A percentile compares a stretch with the other conserved stretches of the same genome.
Conservation (phyloP, 2,329 filamentous ascomycete genomes). For the Lachnellula suecica region DNA sequence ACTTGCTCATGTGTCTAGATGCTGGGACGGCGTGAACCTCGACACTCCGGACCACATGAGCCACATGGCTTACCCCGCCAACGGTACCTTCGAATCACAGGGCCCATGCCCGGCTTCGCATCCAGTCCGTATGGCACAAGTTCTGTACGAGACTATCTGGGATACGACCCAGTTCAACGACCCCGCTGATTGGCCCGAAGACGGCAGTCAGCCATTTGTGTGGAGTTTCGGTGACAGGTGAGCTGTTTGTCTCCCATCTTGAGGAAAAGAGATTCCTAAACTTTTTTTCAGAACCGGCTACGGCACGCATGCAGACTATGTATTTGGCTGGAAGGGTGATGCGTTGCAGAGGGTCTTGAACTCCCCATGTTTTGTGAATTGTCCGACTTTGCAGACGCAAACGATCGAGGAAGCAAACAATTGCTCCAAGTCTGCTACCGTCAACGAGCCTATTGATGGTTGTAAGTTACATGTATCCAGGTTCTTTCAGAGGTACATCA, state of each 20-base stretch:
- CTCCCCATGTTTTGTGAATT: not conserved
- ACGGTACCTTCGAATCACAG: no score
- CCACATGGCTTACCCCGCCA: slow-evolving; percentile 4
- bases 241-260: no score
- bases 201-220: slow-evolving; percentile 41
- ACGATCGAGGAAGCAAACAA: not conserved
- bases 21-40: slow-evolving; percentile 12
- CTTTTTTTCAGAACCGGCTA: no score
- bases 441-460: not conserved
- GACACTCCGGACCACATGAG: slow-evolving; percentile 2
- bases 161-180: slow-evolving; percentile 41
- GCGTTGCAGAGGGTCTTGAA: slow-evolving; percentile 41
- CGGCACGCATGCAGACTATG: slow-evolving; percentile 49
- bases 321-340: slow-evolving; percentile 50
- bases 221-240: slow-evolving; percentile 42
- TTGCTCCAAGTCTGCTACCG: not conserved
- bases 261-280: no score
- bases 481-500: not conserved
- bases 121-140: slow-evolving; percentile 46
- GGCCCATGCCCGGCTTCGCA: slow-evolving; percentile 31
- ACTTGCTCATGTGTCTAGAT: no score
- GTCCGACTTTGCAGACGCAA: not conserved
- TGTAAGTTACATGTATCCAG: no score
- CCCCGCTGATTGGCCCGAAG: slow-evolving; percentile 41
- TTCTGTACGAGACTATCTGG: slow-evolving; percentile 50